Evolutionary conservation across 306 rosid genomes (phyloP), one percentile per base, ranked within the genome.

Genomic region (Cucurbita ficifolia): DNA sequence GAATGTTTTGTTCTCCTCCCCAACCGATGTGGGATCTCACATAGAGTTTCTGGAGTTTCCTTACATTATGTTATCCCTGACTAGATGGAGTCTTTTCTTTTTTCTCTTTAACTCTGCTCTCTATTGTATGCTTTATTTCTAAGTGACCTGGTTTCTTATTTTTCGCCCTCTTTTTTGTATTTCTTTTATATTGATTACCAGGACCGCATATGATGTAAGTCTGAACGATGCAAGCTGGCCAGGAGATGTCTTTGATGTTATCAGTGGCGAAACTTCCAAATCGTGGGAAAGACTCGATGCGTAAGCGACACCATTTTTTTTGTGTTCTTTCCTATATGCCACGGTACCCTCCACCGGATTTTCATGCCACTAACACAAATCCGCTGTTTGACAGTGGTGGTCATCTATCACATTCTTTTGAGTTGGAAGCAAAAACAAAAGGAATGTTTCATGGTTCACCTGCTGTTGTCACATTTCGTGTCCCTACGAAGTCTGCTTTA

Each of bases 271-370:
- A 81, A 78, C 82, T 71, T 80, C 97, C 59, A 91, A 81, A 78
- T 85, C 96, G 58, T 94, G 99, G 99, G 99, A 94, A 79, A 94
- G 86, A 81, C 95, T 94, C 77, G 97, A 94, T 76, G 97, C 87
- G 99, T 94, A 84, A 87, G 97, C 89, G 57, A 49, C 42, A 3
- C 24, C 3, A 2, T 63, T 12, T 38, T 14, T 48, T 49, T 50
- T 10, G 46, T 49, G 52, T 8, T 57, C 43, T 60, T 42, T 42
- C 24, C 12, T 18, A 22, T 77, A 81, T 80, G 73, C 6, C 56
- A 46, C 78, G 22, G 54, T 58, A 17, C 71, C 13, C 53, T 40
- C 29, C 8, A 22, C 74, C 79, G 46, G 72, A 10, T 57, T 57
- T 79, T 73, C 17, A 76, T 49, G 22, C 52, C 59, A 21, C 33